Evolutionary conservation across 2,329 filamentous ascomycete genomes (phyloP).

Genomic region (Dendrostoma leiphaemia): DNA sequence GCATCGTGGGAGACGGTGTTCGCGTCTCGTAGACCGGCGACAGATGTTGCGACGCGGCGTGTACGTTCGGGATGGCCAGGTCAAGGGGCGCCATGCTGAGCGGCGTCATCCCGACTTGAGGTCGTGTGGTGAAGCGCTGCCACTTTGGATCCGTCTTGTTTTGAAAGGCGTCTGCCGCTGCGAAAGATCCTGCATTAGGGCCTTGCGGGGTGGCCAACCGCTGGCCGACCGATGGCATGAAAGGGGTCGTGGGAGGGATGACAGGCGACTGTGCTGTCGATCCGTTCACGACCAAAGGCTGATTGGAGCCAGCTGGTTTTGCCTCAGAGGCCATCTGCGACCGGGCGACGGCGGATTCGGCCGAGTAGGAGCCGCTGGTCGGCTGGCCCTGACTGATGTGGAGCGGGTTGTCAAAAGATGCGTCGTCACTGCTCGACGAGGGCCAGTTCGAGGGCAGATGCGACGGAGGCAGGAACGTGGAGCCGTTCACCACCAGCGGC

Average conservation of each 20-base stretch:
- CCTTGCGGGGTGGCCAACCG: slow-evolving; percentile 27
- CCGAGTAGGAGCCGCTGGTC: slow-evolving; percentile 20
- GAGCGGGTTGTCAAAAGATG: slow-evolving; percentile 35
- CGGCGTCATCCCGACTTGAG: too few relatives aligned
- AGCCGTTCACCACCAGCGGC: slow-evolving; percentile 43
- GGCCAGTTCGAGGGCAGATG: slow-evolving; percentile 27
- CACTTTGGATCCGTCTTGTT: slow-evolving; percentile 30
- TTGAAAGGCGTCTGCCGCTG: slow-evolving; percentile 27
- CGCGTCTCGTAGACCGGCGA: slow-evolving; percentile 73
- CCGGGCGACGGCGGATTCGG: slow-evolving; percentile 23
- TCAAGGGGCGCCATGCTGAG: slow-evolving; percentile 56
- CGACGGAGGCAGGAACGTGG: slow-evolving; percentile 29
- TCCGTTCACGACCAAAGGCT: slow-evolving; percentile 53
- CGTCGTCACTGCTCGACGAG: slow-evolving; percentile 27
- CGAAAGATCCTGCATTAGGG: slow-evolving; percentile 24
- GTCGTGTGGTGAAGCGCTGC: too few relatives aligned
- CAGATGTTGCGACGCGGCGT: slow-evolving; percentile 51
- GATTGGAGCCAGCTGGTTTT: slow-evolving; percentile 32
- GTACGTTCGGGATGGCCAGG: slow-evolving; percentile 47
- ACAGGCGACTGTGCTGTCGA: slow-evolving; percentile 28
- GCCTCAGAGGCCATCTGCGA: slow-evolving; percentile 23
- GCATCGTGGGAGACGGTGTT: slow-evolving; percentile 66
- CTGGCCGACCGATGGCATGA: slow-evolving; percentile 29
- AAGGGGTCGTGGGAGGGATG: slow-evolving; percentile 15
- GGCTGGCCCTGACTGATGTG: slow-evolving; percentile 34